Evolutionary conservation across 2,329 filamentous ascomycete genomes (phyloP).

Genomic region (Trichoderma gracile): DNA sequence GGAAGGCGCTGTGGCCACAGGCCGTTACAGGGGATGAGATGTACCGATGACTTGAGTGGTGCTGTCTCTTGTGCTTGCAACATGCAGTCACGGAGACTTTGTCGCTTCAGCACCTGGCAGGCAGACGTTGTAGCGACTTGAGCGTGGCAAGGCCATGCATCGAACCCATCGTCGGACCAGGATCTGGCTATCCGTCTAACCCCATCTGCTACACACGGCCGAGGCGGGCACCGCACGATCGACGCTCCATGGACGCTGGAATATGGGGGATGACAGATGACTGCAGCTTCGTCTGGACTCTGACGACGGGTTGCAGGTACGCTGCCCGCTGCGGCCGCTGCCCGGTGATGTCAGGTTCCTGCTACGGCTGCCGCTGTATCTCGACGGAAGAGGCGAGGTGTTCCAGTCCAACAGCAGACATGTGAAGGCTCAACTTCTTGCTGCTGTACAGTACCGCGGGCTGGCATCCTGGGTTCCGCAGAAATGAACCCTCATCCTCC

Average conservation of each 20-base stretch:
- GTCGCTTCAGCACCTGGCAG: neutral
- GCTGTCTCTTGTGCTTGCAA: rapidly evolving
- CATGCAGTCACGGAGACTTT: neutral
- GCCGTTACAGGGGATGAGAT: neutral
- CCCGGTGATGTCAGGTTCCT: neutral
- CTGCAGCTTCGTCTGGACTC: neutral
- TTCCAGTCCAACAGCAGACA: neutral
- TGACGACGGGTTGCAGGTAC: neutral
- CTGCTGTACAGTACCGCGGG: neutral
- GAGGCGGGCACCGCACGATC: conserved; percentile 25
- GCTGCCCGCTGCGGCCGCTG: neutral
- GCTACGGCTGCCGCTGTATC: neutral
- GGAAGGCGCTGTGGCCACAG: neutral
- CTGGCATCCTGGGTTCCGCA: neutral
- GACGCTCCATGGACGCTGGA: conserved; percentile 11
- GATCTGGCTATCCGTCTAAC: conserved; percentile 25
- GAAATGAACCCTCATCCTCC: neutral
- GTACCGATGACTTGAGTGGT: neutral
- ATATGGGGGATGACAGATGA: neutral
- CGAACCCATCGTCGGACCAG: conserved; percentile 11
- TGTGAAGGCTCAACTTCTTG: conserved; percentile 5
- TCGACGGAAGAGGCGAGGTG: neutral
- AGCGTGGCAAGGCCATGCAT: conserved; percentile 14
- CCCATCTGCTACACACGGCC: conserved; percentile 27
- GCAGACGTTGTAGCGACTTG: conserved; percentile 3